phyloP scores from a whole-genome alignment of 371 early-diverging fungal species.

The Massospora cicadina region DNA sequence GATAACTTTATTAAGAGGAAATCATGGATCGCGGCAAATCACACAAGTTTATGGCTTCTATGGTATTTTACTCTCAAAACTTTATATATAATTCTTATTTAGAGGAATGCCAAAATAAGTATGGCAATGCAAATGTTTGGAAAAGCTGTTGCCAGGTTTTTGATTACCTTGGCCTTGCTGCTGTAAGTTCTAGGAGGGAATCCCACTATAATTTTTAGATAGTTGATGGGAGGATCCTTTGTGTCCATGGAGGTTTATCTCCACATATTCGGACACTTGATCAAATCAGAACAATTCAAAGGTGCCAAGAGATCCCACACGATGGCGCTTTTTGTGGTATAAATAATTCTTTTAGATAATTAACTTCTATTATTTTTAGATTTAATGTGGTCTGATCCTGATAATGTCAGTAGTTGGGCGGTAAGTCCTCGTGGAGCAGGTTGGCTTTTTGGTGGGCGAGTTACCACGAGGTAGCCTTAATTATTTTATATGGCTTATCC shows the following conservation, averaged over 20 bases:
- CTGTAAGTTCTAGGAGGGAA: conserved; percentile 30
- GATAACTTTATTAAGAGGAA: conserved; percentile 94
- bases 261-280: conserved; percentile 94
- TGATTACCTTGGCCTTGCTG: conserved; percentile 95
- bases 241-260: conserved; percentile 98
- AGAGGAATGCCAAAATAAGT: conserved; percentile 95
- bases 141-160: conserved; percentile 97
- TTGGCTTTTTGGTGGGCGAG: conserved; percentile 94
- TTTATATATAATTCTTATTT: no score
- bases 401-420: conserved; percentile 95
- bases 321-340: conserved; percentile 94
- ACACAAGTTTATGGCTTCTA: conserved; percentile 99
- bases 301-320: conserved; percentile 98
- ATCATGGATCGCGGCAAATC: conserved; percentile 96
- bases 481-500: neutral
- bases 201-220: conserved; percentile 23
- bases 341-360: neutral
- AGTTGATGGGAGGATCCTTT: conserved; percentile 85
- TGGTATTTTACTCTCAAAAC: conserved; percentile 18
- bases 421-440: conserved; percentile 97
- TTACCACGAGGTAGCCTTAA: conserved; percentile 61
- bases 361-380: conserved; percentile 23
- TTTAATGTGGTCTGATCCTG: conserved; percentile 98
- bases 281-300: conserved; percentile 91
- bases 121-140: conserved; percentile 97